A percentile compares a stretch with the other conserved stretches of the same genome.
These are phyloP conservation scores for Priceomyces haplophilus DNA, from an alignment of 805 yeast genomes.

Conservation along the genomic window DNA sequence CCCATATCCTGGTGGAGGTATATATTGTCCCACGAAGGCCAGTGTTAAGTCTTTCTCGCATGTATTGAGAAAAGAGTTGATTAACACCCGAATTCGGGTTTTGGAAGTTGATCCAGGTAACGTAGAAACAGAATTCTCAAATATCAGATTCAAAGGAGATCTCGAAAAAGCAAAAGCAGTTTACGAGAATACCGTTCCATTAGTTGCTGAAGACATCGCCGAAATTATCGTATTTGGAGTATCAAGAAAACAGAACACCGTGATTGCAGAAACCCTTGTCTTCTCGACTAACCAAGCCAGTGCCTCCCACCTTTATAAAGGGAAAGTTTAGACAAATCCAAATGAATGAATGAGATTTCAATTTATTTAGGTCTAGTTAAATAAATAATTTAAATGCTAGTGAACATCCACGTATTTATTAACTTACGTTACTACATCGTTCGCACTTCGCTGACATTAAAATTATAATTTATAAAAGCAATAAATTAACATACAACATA, in stretches of 20 bases:
- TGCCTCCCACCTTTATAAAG: slow-evolving; percentile 55
- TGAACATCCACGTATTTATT: too few relatives aligned
- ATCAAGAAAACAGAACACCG: slow-evolving; percentile 68
- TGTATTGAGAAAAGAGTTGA: slow-evolving; percentile 70
- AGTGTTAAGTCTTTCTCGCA: slow-evolving; percentile 71
- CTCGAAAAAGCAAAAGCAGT: slow-evolving; percentile 57
- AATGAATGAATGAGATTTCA: too few relatives aligned
- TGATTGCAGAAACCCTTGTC: slow-evolving; percentile 75
- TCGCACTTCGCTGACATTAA: too few relatives aligned
- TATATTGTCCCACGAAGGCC: slow-evolving; percentile 74
- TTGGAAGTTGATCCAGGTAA: slow-evolving; percentile 77
- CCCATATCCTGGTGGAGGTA: slow-evolving; percentile 75
- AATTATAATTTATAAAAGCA: too few relatives aligned
- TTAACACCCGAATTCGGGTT: slow-evolving; percentile 66
- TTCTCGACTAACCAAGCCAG: slow-evolving; percentile 87
- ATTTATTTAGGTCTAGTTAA: too few relatives aligned
- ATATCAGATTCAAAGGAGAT: slow-evolving; percentile 65
- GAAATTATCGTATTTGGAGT: slow-evolving; percentile 66
- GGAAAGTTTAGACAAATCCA: slow-evolving; percentile 1
- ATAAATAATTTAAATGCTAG: too few relatives aligned
- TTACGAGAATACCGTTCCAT: slow-evolving; percentile 66
- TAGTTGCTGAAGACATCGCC: slow-evolving; percentile 70
- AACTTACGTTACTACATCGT: too few relatives aligned
- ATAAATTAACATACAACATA: too few relatives aligned
- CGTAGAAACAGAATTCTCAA: slow-evolving; percentile 74